Evolutionary conservation across 495 filamentous ascomycete species (phyloP).

Genomic region (Hypoxylon trugodes): DNA sequence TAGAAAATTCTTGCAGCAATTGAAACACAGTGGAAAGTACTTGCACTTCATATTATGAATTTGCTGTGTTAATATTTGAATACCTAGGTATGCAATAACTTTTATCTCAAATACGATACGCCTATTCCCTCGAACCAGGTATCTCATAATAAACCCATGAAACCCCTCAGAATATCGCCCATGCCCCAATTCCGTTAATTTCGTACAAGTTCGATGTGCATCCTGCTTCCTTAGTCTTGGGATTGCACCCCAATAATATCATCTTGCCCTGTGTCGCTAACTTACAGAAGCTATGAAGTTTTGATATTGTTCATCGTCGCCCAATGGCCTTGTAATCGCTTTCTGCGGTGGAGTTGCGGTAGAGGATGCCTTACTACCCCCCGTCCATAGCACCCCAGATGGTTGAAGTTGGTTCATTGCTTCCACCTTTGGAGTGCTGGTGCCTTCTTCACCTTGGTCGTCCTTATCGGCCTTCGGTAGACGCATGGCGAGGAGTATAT

Average conservation of each 20-base stretch:
- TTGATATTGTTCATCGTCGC: constrained; percentile 59
- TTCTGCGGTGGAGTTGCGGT: constrained; percentile 44
- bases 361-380: constrained; percentile 44
- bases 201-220: neutral
- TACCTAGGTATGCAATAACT: neutral
- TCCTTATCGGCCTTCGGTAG: constrained; percentile 61
- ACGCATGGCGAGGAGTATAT: constrained; percentile 71
- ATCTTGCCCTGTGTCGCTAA: constrained; percentile 19
- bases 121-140: constrained; percentile 14
- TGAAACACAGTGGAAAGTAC: neutral
- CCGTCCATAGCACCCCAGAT: constrained; percentile 51
- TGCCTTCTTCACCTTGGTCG: constrained; percentile 43
- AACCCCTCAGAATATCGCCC: constrained; percentile 10
- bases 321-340: constrained; percentile 39
- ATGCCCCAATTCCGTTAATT: constrained; percentile 1
- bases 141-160: constrained; percentile 19
- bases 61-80: neutral
- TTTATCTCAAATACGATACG: neutral
- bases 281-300: constrained; percentile 54
- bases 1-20: no score
- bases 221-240: no score
- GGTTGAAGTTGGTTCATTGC: constrained; percentile 31
- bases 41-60: neutral
- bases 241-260: no score
- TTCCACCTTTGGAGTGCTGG: constrained; percentile 39